Base-by-base conservation (phyloP, 352 stramenopile genomes). In the Blastocystis sp. region DNA sequence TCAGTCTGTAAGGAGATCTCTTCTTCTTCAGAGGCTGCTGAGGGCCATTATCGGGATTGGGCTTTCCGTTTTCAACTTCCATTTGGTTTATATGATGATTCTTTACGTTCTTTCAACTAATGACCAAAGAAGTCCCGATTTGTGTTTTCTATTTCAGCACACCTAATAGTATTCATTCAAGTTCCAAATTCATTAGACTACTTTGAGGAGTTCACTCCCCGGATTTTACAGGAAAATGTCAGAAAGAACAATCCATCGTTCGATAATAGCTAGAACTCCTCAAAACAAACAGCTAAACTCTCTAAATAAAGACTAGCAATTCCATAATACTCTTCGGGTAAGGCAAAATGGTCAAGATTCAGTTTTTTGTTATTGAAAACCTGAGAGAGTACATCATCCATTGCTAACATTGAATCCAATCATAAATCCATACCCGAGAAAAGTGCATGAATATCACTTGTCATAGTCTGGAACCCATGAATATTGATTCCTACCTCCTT, bases 1-100 rank as follows among this genome's bases (percentile, higher is more conserved):
- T 96, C 91, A 99, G 92, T 66, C 97, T 95, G 93, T 99, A 99
- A 33, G 97, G 96, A 90, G 95, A 96, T 56, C 96, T 94, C 92
- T 99, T 99, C 92, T 97, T 97, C 78, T 91, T 82, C 44, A 90
- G 66, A 44, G 54, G 66, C 37, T 87, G 40, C 53, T 82, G 68
- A 17, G 53, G 48, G 51, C 53, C 73, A 64, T 62, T 62, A n/a
- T 44, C 54, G 17, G 73, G 73, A 84, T 84, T 84, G 15, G 73
- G 30, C 48, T 64, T 37, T 44, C 19, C 40, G 11, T 84, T 62
- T 68, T 84, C 73, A 19, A 84, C 73, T 62, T 84, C 73, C 73
- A 84, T 84, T 66, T 5, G 22, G 56, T 33, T 62, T n/a, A 22
- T 78, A n/a, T 56, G 24, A 78, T 57, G 53, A 66, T 66, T 19